These are phyloP conservation scores for Chytriomyces sp. DNA, from an alignment of 192 early-diverging fungal species.

Conservation along the genomic window DNA sequence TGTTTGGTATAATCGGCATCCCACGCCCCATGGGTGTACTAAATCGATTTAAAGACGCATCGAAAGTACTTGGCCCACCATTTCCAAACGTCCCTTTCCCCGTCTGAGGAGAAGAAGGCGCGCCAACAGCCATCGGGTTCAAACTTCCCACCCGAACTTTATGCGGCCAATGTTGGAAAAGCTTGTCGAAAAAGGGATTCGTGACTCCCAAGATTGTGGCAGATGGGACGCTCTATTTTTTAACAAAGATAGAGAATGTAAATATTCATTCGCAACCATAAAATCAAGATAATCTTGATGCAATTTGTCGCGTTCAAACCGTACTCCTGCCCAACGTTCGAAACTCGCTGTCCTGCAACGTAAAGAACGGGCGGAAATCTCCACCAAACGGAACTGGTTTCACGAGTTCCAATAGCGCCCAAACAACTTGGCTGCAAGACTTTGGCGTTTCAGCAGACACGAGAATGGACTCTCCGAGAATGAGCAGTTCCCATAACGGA, in stretches of 20 bases:
- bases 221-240: background rate
- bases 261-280: background rate
- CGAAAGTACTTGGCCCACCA: background rate
- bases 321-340: slow-evolving; percentile 39
- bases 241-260: background rate
- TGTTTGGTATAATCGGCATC: background rate
- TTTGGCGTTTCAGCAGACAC: slow-evolving; percentile 87
- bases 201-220: slow-evolving; percentile 85
- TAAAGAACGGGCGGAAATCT: slow-evolving; percentile 96
- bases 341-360: slow-evolving; percentile 94
- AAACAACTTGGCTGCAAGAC: slow-evolving; percentile 83
- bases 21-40: background rate
- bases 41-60: background rate
- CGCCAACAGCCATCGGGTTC: background rate
- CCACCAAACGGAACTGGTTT: slow-evolving; percentile 95
- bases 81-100: no score
- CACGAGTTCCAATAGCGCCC: slow-evolving; percentile 85
- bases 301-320: slow-evolving; percentile 55
- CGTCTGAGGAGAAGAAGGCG: no score
- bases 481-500: slow-evolving; percentile 93
- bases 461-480: slow-evolving; percentile 86
- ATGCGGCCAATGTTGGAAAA: slow-evolving; percentile 92
- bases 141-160: slow-evolving; percentile 20
- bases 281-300: slow-evolving; percentile 2
- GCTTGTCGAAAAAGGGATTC: slow-evolving; percentile 91